These are phyloP conservation scores for Hippophae rhamnoides DNA, from an alignment of 306 rosid species.

Conservation along the genomic window DNA sequence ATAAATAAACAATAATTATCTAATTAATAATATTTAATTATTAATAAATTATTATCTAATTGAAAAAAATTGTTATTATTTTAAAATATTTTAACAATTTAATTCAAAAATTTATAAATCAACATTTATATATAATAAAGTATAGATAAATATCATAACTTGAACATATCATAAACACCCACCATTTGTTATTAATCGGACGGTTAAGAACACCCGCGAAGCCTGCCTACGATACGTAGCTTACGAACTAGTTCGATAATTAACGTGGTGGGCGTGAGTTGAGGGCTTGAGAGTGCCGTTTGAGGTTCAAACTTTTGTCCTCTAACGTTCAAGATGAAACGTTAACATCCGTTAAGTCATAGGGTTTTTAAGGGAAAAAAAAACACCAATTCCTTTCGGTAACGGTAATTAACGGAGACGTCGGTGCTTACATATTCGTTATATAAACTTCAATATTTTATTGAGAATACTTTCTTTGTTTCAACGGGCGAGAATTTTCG, in stretches of 20 bases:
- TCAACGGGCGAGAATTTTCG: conserved; percentile 99
- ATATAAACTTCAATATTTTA: conserved; percentile 6
- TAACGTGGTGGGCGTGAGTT: background rate
- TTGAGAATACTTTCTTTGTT: conserved; percentile 24
- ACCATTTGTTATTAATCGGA: background rate
- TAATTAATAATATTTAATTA: too few species aligned
- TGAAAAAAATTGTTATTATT: too few species aligned
- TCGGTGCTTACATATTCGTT: conserved; percentile 69
- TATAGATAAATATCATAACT: too few species aligned
- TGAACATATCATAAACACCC: background rate
- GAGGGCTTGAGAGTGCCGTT: conserved; percentile 51
- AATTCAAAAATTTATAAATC: too few species aligned
- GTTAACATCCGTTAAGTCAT: conserved; percentile 37
- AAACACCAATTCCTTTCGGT: conserved; percentile 1
- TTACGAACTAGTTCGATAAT: background rate
- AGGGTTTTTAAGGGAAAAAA: conserved; percentile 16
- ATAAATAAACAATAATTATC: too few species aligned
- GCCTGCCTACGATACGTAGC: background rate
- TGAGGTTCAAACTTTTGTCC: conserved; percentile 59
- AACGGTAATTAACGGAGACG: conserved; percentile 80
- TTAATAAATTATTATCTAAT: too few species aligned
- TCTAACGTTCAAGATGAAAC: conserved; percentile 22
- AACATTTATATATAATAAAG: too few species aligned
- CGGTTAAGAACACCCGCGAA: background rate
- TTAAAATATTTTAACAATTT: too few species aligned